Conservation (phyloP, 768 basidiomycete species). For the Lactarius hatsudake region DNA sequence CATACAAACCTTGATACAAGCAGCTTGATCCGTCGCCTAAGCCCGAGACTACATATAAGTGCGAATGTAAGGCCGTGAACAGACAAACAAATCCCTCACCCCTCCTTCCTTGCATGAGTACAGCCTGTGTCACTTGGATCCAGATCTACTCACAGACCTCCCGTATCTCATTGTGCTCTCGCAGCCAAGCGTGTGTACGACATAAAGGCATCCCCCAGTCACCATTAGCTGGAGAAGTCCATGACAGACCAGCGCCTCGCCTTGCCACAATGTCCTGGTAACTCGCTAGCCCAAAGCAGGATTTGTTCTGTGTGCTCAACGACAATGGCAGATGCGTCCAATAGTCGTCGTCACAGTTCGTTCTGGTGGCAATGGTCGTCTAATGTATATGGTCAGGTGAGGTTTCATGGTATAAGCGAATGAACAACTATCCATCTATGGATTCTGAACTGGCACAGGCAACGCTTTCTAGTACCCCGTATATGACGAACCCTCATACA, state of each 20-base stretch:
- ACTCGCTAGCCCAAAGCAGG: background rate
- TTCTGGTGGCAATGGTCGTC: background rate
- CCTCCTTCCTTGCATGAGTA: background rate
- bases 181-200: background rate
- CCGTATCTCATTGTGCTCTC: background rate
- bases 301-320: background rate
- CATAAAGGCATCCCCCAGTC: background rate
- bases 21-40: background rate
- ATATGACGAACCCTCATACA: background rate
- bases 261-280: background rate
- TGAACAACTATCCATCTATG: background rate
- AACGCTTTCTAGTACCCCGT: background rate
- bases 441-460: background rate
- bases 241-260: background rate
- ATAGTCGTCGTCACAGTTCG: background rate
- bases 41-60: background rate
- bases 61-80: background rate
- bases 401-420: background rate
- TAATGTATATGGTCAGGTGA: background rate
- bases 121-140: background rate
- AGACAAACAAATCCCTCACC: background rate
- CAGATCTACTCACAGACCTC: background rate
- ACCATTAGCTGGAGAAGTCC: background rate
- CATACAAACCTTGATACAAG: background rate
- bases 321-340: background rate